Percentiles rank a stretch among this genome's conserved stretches.
These are phyloP conservation scores for Linnemannia exigua DNA, from an alignment of 192 early-diverging fungal genomes.

Conservation along the genomic window DNA sequence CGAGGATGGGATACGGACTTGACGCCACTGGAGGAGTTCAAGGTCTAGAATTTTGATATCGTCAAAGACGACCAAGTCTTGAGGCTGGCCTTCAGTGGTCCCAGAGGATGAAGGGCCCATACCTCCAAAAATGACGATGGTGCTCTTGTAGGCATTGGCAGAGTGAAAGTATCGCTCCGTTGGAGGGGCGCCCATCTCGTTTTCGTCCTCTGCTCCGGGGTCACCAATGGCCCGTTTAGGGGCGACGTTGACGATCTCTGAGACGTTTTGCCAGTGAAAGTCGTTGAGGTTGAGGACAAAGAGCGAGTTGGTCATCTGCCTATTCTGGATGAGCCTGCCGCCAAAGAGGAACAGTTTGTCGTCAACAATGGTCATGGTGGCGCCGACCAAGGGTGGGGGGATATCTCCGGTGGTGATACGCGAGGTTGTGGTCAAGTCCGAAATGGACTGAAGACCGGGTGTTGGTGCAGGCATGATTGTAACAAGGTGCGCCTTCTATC, in stretches of 20 bases:
- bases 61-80: constrained; percentile 71
- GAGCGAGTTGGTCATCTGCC: constrained; percentile 79
- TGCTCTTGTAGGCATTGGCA: constrained; percentile 70
- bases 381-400: constrained; percentile 80
- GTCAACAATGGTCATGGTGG: constrained; percentile 72
- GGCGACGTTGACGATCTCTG: constrained; percentile 44
- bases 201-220: constrained; percentile 55
- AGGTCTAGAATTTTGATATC: constrained; percentile 77
- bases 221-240: constrained; percentile 44
- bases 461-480: constrained; percentile 29
- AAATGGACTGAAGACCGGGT: constrained; percentile 65
- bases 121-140: constrained; percentile 79
- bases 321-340: constrained; percentile 74
- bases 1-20: constrained; percentile 54
- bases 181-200: constrained; percentile 43
- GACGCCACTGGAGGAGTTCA: constrained; percentile 66
- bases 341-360: constrained; percentile 78
- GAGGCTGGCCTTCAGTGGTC: constrained; percentile 39
- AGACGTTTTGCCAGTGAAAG: constrained; percentile 72
- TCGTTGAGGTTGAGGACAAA: constrained; percentile 75
- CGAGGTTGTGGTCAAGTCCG: constrained; percentile 63
- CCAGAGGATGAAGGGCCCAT: constrained; percentile 72
- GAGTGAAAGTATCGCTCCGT: constrained; percentile 82
- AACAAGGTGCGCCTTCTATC: background rate
- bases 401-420: constrained; percentile 72